phyloP scores from a whole-genome alignment of 495 filamentous ascomycete genomes.

The Hypoxylon intermedium region DNA sequence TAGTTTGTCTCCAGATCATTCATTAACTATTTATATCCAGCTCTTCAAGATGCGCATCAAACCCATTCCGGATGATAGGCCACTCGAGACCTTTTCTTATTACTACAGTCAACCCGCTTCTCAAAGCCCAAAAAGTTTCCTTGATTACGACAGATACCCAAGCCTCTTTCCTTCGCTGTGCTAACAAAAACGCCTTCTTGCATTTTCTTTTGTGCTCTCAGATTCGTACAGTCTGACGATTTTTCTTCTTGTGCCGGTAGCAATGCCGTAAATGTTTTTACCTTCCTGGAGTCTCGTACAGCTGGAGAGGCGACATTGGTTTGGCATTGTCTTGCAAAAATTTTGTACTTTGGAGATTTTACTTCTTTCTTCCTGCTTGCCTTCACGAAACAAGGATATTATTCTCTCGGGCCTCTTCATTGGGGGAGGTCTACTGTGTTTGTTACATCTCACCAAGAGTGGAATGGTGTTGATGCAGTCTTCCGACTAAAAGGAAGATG shows the following conservation, averaged over 20 bases:
- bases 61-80: slow-evolving; percentile 50
- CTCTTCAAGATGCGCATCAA: slow-evolving; percentile 58
- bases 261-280: slow-evolving; percentile 11
- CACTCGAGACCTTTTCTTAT: slow-evolving; percentile 2
- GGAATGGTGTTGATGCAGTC: slow-evolving; percentile 20
- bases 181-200: slow-evolving; percentile 27
- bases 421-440: slow-evolving; percentile 18
- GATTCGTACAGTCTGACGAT: slow-evolving; percentile 32
- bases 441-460: slow-evolving; percentile 12
- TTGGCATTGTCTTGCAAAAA: slow-evolving; percentile 11
- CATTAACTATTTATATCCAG: slow-evolving; percentile 39
- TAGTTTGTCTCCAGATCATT: background rate
- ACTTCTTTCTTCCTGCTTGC: slow-evolving; percentile 15
- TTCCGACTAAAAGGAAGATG: slow-evolving; percentile 13
- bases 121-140: slow-evolving; percentile 21
- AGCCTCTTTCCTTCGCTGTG: slow-evolving; percentile 27
- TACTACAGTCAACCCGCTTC: slow-evolving; percentile 4
- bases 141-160: slow-evolving; percentile 45
- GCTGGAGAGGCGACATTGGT: slow-evolving; percentile 7
- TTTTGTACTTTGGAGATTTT: slow-evolving; percentile 30
- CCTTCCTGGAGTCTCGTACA: slow-evolving; percentile 7
- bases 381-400: slow-evolving; percentile 10
- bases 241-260: slow-evolving; percentile 16
- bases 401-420: background rate
- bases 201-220: slow-evolving; percentile 42